Evolutionary conservation across 2,329 filamentous ascomycete genomes (phyloP).

Genomic region (Teratosphaeriaceae sp.): DNA sequence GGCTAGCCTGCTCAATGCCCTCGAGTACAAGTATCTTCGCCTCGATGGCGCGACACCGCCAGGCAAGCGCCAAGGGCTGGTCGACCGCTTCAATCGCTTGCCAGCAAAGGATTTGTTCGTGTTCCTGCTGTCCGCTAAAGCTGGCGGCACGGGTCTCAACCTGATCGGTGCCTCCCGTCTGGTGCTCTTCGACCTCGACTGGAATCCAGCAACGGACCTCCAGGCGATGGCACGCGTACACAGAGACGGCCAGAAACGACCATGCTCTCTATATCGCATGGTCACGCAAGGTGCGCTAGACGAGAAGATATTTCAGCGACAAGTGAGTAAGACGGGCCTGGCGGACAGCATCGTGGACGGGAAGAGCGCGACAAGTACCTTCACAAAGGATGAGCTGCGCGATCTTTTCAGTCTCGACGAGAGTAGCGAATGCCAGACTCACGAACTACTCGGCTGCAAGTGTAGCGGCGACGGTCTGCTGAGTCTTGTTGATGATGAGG

Average conservation of each 20-base stretch:
- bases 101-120: slow-evolving; percentile 54
- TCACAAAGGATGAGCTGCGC: slow-evolving; percentile 58
- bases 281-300: slow-evolving; percentile 62
- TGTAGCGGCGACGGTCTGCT: slow-evolving; percentile 51
- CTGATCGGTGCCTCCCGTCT: slow-evolving; percentile 64
- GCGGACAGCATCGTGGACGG: slow-evolving; percentile 66
- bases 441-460: slow-evolving; percentile 57
- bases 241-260: slow-evolving; percentile 62
- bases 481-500: slow-evolving; percentile 17
- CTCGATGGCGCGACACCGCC: slow-evolving; percentile 62
- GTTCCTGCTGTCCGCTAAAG: slow-evolving; percentile 66
- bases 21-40: slow-evolving; percentile 57
- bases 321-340: slow-evolving; percentile 63
- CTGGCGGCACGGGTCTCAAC: slow-evolving; percentile 63
- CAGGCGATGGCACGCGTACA: slow-evolving; percentile 72
- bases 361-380: slow-evolving; percentile 53
- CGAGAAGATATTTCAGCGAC: slow-evolving; percentile 69
- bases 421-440: slow-evolving; percentile 56
- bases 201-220: slow-evolving; percentile 67
- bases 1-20: slow-evolving; percentile 52
- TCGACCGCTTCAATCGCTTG: slow-evolving; percentile 62
- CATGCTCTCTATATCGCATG: slow-evolving; percentile 63
- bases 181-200: slow-evolving; percentile 66
- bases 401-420: slow-evolving; percentile 63
- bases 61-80: slow-evolving; percentile 58